Base-by-base conservation (phyloP, 108 stramenopile species). In the Skeletonema menzelii region DNA sequence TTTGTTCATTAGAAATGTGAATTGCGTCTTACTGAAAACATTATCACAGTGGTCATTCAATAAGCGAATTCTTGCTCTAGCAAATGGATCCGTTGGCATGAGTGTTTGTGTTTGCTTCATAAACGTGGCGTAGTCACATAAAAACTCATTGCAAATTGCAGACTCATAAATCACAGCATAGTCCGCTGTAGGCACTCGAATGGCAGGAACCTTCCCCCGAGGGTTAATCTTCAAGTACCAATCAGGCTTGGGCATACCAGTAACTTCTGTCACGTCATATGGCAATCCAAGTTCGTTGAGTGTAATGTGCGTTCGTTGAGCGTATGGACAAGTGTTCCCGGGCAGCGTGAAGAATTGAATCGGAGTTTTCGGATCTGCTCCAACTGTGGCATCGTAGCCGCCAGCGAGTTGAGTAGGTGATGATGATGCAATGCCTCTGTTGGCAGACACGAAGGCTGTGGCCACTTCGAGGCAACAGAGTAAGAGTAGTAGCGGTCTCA, bases 191-290 rank as follows among this genome's bases (percentile, higher is more conserved):
- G 59, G 75, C 20, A 70, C 61, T 84, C 70, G 49, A 15, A 68
- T 63, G 47, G 83, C 83, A 24, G 83, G 83, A 8, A 84, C 83
- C 65, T 81, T 80, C 44, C 83, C 83, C 38, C 79, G 53, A 14
- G 83, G 83, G 59, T 84, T 84, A 32, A 84, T 84, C 35, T 77
- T 75, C 0, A 81, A 42, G 34, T 64, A 84, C 83, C 83, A 84
- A 55, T 80, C 65, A 0, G 79, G 75, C 35, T 80, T 84, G 2
- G 69, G 42, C 37, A 26, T 44, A 0, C 44, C 58, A 13, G 57
- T 69, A 20, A 84, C 61, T 42, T 81, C 75, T 27, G 74, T 69
- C 22, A 81, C 55, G 31, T 84, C 79, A 81, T 80, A 84, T 17
- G 83, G 83, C 27, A 81, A 34, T 10, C 70, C 69, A 35, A 84